A percentile compares a stretch with the other conserved stretches of the same genome.
Evolutionary conservation across 441 rosid species (phyloP).

Genomic region (Gossypium gossypioides): DNA sequence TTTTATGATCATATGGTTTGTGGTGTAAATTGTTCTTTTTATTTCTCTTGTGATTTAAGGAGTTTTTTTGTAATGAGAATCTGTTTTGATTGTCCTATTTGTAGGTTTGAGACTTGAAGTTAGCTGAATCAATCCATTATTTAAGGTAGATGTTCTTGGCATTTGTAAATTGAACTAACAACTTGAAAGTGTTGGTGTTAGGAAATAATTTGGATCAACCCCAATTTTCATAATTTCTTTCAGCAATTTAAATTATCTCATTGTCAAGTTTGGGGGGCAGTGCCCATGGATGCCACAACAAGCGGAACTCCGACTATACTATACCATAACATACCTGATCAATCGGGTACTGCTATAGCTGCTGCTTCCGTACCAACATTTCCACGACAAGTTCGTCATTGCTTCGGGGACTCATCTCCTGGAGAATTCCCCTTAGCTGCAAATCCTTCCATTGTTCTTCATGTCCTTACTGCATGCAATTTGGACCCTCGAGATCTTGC

Average conservation of each 20-base stretch:
- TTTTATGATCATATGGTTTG: neutral
- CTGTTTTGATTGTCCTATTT: conserved; percentile 25
- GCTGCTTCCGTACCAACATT: conserved; percentile 41
- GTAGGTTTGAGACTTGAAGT: conserved; percentile 48
- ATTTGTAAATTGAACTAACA: conserved; percentile 1
- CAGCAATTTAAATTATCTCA: conserved; percentile 28
- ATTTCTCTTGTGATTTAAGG: conserved; percentile 1
- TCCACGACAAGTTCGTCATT: conserved; percentile 66
- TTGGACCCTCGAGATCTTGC: conserved; percentile 93
- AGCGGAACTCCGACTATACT: conserved; percentile 60
- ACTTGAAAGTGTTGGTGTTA: neutral
- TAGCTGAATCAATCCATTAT: conserved; percentile 27
- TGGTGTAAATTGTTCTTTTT: neutral
- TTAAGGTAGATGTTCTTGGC: conserved; percentile 26
- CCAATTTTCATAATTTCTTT: neutral
- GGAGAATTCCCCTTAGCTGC: conserved; percentile 97
- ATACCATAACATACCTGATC: conserved; percentile 63
- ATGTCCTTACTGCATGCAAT: conserved; percentile 76
- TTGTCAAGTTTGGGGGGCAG: conserved; percentile 48
- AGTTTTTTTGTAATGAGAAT: conserved; percentile 11
- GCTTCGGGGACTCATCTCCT: conserved; percentile 68
- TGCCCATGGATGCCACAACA: conserved; percentile 89
- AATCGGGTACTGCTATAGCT: conserved; percentile 46
- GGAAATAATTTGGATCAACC: conserved; percentile 8
- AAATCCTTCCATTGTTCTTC: conserved; percentile 81